Evolutionary conservation across 768 basidiomycete species (phyloP), one percentile per base, ranked within the genome.

Genomic region (Pleurotus citrinopileatus): DNA sequence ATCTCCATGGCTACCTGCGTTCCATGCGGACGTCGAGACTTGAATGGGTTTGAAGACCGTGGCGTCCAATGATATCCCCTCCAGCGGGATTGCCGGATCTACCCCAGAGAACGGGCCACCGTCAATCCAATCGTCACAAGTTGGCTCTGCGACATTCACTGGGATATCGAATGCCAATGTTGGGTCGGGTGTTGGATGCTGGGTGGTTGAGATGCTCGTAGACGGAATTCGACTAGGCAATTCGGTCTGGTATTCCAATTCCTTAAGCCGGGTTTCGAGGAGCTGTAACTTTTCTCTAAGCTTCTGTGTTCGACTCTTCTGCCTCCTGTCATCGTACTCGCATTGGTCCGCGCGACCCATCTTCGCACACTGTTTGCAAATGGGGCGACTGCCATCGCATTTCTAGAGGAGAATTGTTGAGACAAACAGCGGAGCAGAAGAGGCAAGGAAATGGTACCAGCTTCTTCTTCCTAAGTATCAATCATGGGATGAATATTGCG

Each of bases 351-450:
- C 65, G 20, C 82, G 67, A 61, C 78, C 79, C 68, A 81, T 78
- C 57, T 80, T 79, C 57, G 66, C 65, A 60, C 83, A 86, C 59
- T 81, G 80, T 20, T 68, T 65, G 61, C 84, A 85, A 29, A 76
- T 70, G 13, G 84, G 84, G 34, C 80, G 79, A 20, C 63, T 65
- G 15, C 82, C 82, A 60, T 84, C 81, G 62, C 84, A 86, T 79
- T 81, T 79, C 84, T 86, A 58, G 9, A 20, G 42, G 48, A 17
- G 12, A 40, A 40, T 40, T 8, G 38, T n/a, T n/a, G n/a, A n/a
- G n/a, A n/a, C n/a, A 20, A 13, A n/a, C n/a, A n/a, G n/a, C n/a
- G n/a, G 38, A n/a, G 6, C 15, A 20, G 19, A 40, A 6, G 17
- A n/a, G n/a, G n/a, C n/a, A 47, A 19, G 26, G 12, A 17, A 20